phyloP scores from a whole-genome alignment of 2,329 filamentous ascomycete species.

The Fusarium newnesense region DNA sequence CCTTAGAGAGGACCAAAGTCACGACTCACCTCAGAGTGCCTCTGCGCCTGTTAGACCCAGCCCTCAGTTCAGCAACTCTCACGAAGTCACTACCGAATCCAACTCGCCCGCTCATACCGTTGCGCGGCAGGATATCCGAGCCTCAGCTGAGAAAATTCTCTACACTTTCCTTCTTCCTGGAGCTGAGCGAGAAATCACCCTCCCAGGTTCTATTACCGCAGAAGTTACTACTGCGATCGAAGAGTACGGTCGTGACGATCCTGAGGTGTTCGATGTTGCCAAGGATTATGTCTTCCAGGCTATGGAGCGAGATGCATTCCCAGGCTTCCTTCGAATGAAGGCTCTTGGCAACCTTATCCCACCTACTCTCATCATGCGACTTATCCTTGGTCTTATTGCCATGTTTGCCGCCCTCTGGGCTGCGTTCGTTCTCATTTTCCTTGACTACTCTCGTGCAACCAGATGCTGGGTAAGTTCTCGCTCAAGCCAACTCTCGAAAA shows the following conservation, averaged over 20 bases:
- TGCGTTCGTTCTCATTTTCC: slow-evolving; percentile 91
- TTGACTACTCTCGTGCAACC: slow-evolving; percentile 77
- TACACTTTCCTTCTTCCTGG: slow-evolving; percentile 95
- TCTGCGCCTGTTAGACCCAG: slow-evolving; percentile 58
- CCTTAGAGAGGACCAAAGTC: slow-evolving; percentile 72
- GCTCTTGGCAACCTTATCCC: slow-evolving; percentile 96
- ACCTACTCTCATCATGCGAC: slow-evolving; percentile 83
- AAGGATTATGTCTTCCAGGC: slow-evolving; percentile 99
- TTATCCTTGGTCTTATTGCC: slow-evolving; percentile 82
- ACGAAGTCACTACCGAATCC: slow-evolving; percentile 75
- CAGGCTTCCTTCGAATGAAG: slow-evolving; percentile 93
- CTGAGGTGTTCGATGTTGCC: slow-evolving; percentile 94
- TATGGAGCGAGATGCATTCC: slow-evolving; percentile 99
- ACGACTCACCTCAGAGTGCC: slow-evolving; percentile 67
- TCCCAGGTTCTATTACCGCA: slow-evolving; percentile 86
- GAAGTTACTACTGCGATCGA: slow-evolving; percentile 91
- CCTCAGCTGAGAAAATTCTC: slow-evolving; percentile 97
- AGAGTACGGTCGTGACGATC: slow-evolving; percentile 90
- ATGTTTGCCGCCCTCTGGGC: slow-evolving; percentile 96
- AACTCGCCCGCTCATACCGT: slow-evolving; percentile 87
- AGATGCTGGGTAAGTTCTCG: slow-evolving; percentile 81
- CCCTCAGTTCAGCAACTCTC: slow-evolving; percentile 68
- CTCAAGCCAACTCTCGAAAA: neutral
- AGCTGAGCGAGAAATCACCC: slow-evolving; percentile 95
- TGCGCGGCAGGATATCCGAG: slow-evolving; percentile 87